phyloP scores from a whole-genome alignment of 139 green algal genomes.

The Chlamydomonas urium region DNA sequence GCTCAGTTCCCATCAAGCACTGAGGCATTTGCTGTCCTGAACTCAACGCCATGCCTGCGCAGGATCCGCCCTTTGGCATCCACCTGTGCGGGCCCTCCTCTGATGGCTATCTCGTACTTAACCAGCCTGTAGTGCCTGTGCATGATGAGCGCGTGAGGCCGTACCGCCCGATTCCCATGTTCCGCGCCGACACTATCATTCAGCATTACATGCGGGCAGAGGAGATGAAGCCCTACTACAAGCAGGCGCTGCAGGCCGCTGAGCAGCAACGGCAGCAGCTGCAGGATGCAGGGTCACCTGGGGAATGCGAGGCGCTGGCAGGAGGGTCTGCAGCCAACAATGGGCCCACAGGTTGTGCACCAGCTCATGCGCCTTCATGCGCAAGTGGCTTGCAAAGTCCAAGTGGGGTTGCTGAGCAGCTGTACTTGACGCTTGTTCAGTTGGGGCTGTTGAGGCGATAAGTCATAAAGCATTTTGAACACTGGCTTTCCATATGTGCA shows the following conservation, averaged over 20 bases:
- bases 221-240: slow-evolving; percentile 53
- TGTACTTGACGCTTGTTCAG: slow-evolving; percentile 19
- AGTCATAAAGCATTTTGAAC: too few species aligned
- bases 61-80: slow-evolving; percentile 66
- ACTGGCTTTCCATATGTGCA: too few species aligned
- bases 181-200: slow-evolving; percentile 31
- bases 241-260: slow-evolving; percentile 26
- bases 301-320: neutral
- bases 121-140: slow-evolving; percentile 41
- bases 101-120: slow-evolving; percentile 32
- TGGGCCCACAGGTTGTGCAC: too few species aligned
- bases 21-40: neutral
- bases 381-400: neutral
- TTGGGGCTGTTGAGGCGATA: slow-evolving; percentile 14
- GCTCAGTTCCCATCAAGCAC: too few species aligned
- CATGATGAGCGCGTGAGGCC: slow-evolving; percentile 56
- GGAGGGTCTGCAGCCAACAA: neutral
- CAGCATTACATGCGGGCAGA: slow-evolving; percentile 59
- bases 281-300: neutral
- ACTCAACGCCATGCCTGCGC: neutral
- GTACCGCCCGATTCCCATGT: slow-evolving; percentile 55
- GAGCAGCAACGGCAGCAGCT: too few species aligned
- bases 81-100: slow-evolving; percentile 46
- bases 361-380: too few species aligned
- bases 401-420: slow-evolving; percentile 3